Conservation (phyloP, 1,139 yeast genomes). For the Candida labiduridarum region DNA sequence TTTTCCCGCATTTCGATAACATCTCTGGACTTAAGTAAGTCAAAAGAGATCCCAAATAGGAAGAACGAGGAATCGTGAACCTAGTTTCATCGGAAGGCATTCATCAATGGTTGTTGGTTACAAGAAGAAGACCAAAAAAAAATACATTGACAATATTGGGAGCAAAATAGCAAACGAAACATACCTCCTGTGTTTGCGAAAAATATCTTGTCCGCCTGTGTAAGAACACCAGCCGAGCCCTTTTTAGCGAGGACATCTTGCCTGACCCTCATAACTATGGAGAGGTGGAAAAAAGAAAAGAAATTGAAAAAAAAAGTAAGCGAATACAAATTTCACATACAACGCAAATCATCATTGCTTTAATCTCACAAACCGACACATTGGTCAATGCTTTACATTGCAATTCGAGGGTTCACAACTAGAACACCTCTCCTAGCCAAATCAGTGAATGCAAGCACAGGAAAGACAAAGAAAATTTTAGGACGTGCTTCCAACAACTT, state of each 20-base stretch:
- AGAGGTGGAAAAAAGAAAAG: not conserved
- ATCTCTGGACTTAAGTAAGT: constrained; percentile 33
- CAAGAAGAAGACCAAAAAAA: not conserved
- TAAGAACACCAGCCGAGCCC: too few relatives aligned
- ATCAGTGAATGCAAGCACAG: not conserved
- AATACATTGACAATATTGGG: not conserved
- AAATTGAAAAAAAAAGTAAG: not conserved
- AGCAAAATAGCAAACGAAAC: not conserved
- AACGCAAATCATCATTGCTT: not conserved
- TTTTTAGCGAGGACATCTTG: too few relatives aligned
- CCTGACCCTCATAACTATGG: too few relatives aligned
- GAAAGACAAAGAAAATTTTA: constrained; percentile 18
- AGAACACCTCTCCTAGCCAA: not conserved
- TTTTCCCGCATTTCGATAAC: constrained; percentile 51
- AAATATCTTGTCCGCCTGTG: too few relatives aligned
- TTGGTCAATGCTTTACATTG: not conserved
- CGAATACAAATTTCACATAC: not conserved
- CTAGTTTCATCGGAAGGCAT: constrained; percentile 10
- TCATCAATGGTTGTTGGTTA: not conserved
- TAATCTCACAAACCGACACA: not conserved
- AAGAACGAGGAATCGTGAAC: constrained; percentile 15
- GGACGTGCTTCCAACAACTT: constrained; percentile 62
- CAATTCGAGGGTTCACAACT: not conserved
- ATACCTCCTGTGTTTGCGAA: too few relatives aligned
- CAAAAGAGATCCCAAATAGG: constrained; percentile 17